phyloP scores from a whole-genome alignment of 257 asterid genomes.

The Parsonsia alboflavescens region DNA sequence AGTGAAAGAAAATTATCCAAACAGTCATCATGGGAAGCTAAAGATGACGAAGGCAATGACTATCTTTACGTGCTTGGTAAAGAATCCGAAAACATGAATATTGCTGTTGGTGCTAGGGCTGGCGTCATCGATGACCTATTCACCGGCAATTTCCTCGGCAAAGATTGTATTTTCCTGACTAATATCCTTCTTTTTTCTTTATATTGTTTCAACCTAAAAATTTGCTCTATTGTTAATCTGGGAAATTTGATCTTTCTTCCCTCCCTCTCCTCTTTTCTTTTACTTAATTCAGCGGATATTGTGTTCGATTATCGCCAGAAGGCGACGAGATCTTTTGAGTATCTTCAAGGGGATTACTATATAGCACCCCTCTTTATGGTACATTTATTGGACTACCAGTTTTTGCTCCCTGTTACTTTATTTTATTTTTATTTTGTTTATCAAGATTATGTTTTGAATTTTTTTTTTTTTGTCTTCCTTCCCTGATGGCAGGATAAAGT shows the following conservation, averaged over 20 bases:
- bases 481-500: conserved; percentile 77
- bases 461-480: neutral
- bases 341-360: conserved; percentile 93
- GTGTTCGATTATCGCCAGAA: conserved; percentile 95
- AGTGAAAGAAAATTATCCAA: conserved; percentile 43
- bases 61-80: conserved; percentile 82
- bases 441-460: neutral
- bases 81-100: conserved; percentile 94
- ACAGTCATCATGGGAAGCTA: conserved; percentile 92
- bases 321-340: conserved; percentile 81
- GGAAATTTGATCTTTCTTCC: conserved; percentile 10
- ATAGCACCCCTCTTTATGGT: conserved; percentile 86
- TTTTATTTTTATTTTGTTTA: neutral
- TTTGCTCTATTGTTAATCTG: conserved; percentile 4
- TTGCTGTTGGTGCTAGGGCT: conserved; percentile 90
- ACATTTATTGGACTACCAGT: conserved; percentile 11
- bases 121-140: conserved; percentile 88
- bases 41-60: conserved; percentile 82
- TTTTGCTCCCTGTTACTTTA: neutral
- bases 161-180: conserved; percentile 50
- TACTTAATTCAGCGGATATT: conserved; percentile 63
- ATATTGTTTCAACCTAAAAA: neutral
- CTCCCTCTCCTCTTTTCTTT: neutral
- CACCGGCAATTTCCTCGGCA: conserved; percentile 91
- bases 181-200: neutral